Evolutionary conservation across 345 rosid species (phyloP), one percentile per base, ranked within the genome.

Genomic region (Arabidopsis suecica): DNA sequence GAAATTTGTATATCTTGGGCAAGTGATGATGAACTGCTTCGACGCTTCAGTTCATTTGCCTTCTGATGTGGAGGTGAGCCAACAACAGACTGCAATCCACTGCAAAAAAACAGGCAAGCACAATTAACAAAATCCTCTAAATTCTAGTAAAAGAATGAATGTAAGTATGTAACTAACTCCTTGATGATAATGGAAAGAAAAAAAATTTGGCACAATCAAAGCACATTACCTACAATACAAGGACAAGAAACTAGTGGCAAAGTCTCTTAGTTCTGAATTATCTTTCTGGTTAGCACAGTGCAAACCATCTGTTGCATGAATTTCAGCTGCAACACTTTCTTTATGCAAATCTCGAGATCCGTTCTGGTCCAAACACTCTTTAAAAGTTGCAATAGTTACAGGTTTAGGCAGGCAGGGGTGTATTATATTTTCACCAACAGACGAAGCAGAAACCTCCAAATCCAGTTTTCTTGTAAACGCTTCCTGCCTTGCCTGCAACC

Each of bases 211-310:
- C 32, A 64, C 23, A 71, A 32, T 3, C 12, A 33, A 32, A 28
- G 32, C 32, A 28, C 65, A 63, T 68, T 91, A 94, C 98, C 98
- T 81, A 79, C 96, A 91, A 81, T 91, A 91, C 80, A 94, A 75
- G 75, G 98, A 91, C 88, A 94, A 82, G 81, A 90, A 94, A 68
- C 86, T 86, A 70, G 83, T 80, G 57, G 96, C 86, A 85, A 94
- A 90, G 78, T 87, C 87, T 66, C 83, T 82, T 62, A 94, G 77
- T 61, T 94, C 93, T 59, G 77, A 68, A 72, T 75, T 86, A 74
- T 78, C 79, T 16, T 53, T 76, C 51, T 74, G 72, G 50, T 49
- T 72, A 63, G 65, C 83, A 56, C 78, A 67, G 65, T 56, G 68
- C 2, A 70, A 61, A 72, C 38, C 49, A 49, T 63, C 84, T 34